Base-by-base conservation (phyloP, 345 rosid species). In the Ceriops zippeliana region DNA sequence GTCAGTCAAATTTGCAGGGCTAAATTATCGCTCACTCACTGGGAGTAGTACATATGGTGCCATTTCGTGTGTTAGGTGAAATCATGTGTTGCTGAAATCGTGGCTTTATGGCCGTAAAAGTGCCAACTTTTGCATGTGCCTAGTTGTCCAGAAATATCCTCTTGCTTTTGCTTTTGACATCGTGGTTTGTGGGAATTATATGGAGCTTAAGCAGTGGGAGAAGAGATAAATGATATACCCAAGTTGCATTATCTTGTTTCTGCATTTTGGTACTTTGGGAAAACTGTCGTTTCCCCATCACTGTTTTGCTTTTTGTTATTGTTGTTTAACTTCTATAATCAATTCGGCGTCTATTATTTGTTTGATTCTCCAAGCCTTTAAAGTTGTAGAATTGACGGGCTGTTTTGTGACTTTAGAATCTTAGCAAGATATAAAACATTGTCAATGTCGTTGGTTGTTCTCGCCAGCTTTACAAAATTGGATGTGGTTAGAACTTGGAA, bases 71-170 rank as follows among this genome's bases (percentile, higher is more conserved):
- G 4, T 42, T 65, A 9, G 4, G 17, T 24, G 49, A 59, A 68
- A 68, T 21, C 62, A 47, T 31, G 16, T 13, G 21, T 34, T 60
- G 4, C 72, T 28, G 58, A 56, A 31, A n/a, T 58, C 7, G 37
- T 15, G 53, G 30, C 42, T 28, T 15, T n/a, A 5, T 37, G 24
- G 54, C 35, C 20, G 16, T 17, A 38, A 67, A 67, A 37, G 62
- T 61, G 42, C 70, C 31, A 4, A 20, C 8, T 16, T 59, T 68
- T n/a, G 49, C 72, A 59, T 60, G 58, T 47, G 65, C 72, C 30
- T 68, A 4, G 38, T 59, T 47, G 47, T 68, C 16, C 15, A 51
- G 30, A 49, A 26, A 13, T 13, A 26, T 30, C 27, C 30, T 30
- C 52, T 49, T 2, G 0, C 63, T 15, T n/a, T 28, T 2, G 16